phyloP scores from a whole-genome alignment of 2,329 filamentous ascomycete genomes.

The Capronia americana region DNA sequence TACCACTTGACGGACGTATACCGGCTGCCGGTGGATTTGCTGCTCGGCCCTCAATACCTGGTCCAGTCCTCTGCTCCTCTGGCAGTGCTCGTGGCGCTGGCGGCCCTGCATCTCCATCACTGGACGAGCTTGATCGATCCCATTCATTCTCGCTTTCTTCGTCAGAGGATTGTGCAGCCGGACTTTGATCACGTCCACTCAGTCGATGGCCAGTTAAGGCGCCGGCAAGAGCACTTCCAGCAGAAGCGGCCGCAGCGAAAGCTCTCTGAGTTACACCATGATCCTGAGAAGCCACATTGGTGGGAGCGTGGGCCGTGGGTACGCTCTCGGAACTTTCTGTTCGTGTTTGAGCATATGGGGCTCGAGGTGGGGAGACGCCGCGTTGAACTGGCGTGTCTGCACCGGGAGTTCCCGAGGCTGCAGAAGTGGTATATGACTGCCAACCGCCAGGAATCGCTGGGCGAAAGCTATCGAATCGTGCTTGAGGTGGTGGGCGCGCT shows the following conservation, averaged over 20 bases:
- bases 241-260: conserved; percentile 54
- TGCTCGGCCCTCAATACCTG: neutral
- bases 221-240: conserved; percentile 57
- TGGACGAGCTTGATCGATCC: conserved; percentile 44
- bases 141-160: conserved; percentile 44
- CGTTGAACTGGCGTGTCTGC: conserved; percentile 16
- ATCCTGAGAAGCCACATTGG: conserved; percentile 11
- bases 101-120: conserved; percentile 50
- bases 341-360: conserved; percentile 15
- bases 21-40: neutral
- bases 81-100: conserved; percentile 43
- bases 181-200: conserved; percentile 42
- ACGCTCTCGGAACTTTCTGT: conserved; percentile 36
- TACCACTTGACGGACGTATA: neutral
- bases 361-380: conserved; percentile 10
- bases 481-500: conserved; percentile 31
- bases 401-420: conserved; percentile 22
- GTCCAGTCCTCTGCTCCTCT: neutral
- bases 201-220: conserved; percentile 48
- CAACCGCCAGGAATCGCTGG: conserved; percentile 61
- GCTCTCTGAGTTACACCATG: conserved; percentile 37
- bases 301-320: conserved; percentile 35
- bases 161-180: conserved; percentile 26
- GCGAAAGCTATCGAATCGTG: conserved; percentile 53
- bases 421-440: conserved; percentile 55